Evolutionary conservation across 139 green algal genomes (phyloP).

Genomic region (Asterochloris sp.): DNA sequence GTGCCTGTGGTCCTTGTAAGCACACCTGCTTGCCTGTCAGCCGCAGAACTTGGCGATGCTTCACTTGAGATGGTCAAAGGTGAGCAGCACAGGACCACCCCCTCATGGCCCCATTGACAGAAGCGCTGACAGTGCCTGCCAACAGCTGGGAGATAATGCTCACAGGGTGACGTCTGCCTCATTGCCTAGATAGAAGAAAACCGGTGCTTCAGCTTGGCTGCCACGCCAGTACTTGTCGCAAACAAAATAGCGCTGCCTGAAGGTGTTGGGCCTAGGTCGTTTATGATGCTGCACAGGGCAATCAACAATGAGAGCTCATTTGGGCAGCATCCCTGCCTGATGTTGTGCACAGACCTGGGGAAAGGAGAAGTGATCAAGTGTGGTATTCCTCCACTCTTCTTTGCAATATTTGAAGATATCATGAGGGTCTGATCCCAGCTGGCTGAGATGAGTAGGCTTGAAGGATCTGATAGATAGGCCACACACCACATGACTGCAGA

Average conservation of each 20-base stretch:
- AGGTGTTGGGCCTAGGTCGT: conserved; percentile 33
- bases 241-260: conserved; percentile 76
- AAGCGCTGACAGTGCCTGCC: too few relatives aligned
- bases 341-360: conserved; percentile 1
- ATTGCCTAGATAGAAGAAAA: conserved; percentile 91
- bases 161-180: conserved; percentile 80
- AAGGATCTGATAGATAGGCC: too few relatives aligned
- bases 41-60: background rate
- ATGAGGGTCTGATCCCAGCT: too few relatives aligned
- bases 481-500: too few relatives aligned
- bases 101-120: too few relatives aligned
- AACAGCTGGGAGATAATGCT: background rate
- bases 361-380: conserved; percentile 71
- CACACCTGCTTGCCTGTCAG: background rate
- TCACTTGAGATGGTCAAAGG: background rate
- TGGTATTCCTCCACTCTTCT: conserved; percentile 47
- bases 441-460: too few relatives aligned
- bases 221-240: conserved; percentile 62
- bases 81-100: too few relatives aligned
- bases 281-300: background rate
- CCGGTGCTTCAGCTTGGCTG: conserved; percentile 35
- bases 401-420: conserved; percentile 29
- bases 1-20: background rate
- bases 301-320: background rate
- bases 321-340: background rate